Base-by-base conservation (phyloP, 192 early-diverging fungal genomes). In the Obelidium mucronatum region DNA sequence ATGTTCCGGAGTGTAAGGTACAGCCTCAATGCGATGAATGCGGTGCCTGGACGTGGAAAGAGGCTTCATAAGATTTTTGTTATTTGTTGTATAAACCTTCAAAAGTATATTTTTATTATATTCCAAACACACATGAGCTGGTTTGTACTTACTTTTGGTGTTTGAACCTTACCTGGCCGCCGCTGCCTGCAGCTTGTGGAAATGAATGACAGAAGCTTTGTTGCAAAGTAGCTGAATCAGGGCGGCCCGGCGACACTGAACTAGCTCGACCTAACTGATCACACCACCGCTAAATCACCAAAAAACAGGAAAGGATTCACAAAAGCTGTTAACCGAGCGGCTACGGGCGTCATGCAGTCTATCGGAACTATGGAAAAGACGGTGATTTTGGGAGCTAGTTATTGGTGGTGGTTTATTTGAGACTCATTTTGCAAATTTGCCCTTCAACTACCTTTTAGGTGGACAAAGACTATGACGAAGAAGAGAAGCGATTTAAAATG, bases 381-480 rank as follows among this genome's bases (percentile, higher is more conserved):
- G 40, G 84, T 84, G 73, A 11, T 28, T 28, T 24, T 13, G 56
- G 17, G 28, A 28, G 19, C 6, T 59, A 28, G 56, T 59, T 13
- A 28, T 11, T 22, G 28, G 13, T 31, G 8, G 48, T n/a, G n/a
- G n/a, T n/a, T n/a, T n/a, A n/a, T n/a, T n/a, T n/a, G n/a, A n/a
- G n/a, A n/a, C n/a, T n/a, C n/a, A n/a, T 22, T 30, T 53, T 11
- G 11, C 65, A 11, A 42, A 6, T 11, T 35, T 67, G 8, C 17
- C 15, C 48, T 67, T 8, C 13, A 53, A 52, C n/a, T 67, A 13
- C 13, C n/a, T 36, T 11, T 36, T 55, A 82, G 81, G 40, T 88
- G 8, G 94, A 96, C 82, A 87, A 88, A 8, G 90, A 93, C 35
- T 96, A 88, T 76, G 92, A 94, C 52, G 92, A 95, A 77, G 92